Percentiles rank a stretch among this genome's conserved stretches.
These are phyloP conservation scores for Piper longum DNA, from an alignment of 164 flowering plant species.

Conservation along the genomic window DNA sequence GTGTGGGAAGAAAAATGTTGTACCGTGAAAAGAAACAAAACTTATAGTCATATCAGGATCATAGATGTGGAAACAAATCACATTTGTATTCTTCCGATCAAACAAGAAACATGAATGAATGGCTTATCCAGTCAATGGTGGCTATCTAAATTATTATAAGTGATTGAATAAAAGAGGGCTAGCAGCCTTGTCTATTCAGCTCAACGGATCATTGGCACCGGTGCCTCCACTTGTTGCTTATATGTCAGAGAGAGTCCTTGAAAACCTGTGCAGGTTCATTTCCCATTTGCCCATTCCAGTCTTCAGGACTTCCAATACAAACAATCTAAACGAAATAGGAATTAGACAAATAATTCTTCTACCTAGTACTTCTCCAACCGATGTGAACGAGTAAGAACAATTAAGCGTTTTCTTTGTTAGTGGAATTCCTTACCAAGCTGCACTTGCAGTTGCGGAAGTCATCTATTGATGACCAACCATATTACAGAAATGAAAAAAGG, in stretches of 20 bases:
- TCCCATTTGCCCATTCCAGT: neutral
- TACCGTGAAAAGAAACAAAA: no score
- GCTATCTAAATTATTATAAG: neutral
- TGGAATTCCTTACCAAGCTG: no score
- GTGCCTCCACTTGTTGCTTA: neutral
- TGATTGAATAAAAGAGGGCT: neutral
- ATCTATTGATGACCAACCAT: no score
- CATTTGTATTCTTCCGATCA: neutral
- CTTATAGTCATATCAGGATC: neutral
- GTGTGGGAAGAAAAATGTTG: no score
- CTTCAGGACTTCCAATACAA: no score
- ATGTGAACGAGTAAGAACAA: no score
- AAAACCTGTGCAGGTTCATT: neutral
- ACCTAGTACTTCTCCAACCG: no score
- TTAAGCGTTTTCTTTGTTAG: no score
- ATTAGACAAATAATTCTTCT: no score
- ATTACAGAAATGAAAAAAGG: no score
- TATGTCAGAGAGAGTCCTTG: neutral
- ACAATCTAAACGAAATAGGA: no score
- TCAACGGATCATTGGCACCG: neutral
- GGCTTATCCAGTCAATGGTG: constrained; percentile 1
- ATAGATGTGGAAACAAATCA: neutral
- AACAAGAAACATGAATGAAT: neutral
- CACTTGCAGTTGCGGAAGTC: no score
- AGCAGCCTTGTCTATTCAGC: neutral